Base-by-base conservation (phyloP, 176 grass and related monocot species). In the Raddia distichophylla region DNA sequence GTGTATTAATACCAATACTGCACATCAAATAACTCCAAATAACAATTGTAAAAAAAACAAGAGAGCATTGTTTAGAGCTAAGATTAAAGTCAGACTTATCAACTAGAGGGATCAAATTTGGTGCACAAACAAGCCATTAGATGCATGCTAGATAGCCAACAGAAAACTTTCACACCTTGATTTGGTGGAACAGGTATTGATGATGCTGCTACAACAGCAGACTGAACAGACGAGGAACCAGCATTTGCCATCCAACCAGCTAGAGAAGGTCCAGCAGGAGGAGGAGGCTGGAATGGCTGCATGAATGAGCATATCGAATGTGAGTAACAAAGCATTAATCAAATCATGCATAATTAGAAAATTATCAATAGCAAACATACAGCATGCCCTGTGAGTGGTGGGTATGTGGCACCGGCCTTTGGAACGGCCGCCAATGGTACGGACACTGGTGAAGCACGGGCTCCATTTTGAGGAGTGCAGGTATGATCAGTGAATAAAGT, bases 401-500 rank as follows among this genome's bases (percentile, higher is more conserved):
- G 82, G 69, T 98, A 98, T 67, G 90, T 55, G 6, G 78, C 51
- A 88, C 84, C 90, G 84, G 90, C 84, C 78, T 93, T 98, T 49
- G 95, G 92, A 91, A 91, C 90, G 73, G 95, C 88, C 43, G 93
- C 82, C 60, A 94, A 58, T 47, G 95, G 92, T 85, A 98, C 92
- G 85, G 95, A 89, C 18, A 87, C 92, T 34, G 90, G 88, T 81
- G 90, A 90, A 73, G 90, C 86, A 73, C 89, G 93, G 47, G 92
- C 79, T 56, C 92, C 95, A 90, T 91, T 98, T 75, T 86, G 67
- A 79, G 88, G 78, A 49, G 86, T 5, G 74, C 95, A 98, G 17
- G 90, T 88, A 84, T 98, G 95, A 83, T 98, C 95, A 42, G 80
- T 94, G 80, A 98, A 98, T 51, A 98, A 84, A 69, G 95, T 98